Conservation (phyloP, 257 asterid genomes). For the Oldenlandia corymbosa region DNA sequence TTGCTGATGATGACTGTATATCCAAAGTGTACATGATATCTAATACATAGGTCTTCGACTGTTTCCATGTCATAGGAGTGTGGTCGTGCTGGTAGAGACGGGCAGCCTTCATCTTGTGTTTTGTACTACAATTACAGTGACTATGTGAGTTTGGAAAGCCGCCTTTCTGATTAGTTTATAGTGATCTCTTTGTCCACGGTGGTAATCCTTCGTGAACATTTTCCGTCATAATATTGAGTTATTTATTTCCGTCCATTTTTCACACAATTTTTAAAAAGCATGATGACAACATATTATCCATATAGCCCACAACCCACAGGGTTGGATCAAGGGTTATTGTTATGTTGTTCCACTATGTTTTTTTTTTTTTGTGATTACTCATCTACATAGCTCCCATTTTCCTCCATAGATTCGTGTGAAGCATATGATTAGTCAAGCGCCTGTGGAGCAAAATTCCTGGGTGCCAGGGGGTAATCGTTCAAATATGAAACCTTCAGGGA, state of each 20-base stretch:
- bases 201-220: slow-evolving; percentile 9
- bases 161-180: neutral
- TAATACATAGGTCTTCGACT: slow-evolving; percentile 7
- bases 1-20: neutral
- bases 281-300: no score
- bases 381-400: slow-evolving; percentile 1
- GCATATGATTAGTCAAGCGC: slow-evolving; percentile 93
- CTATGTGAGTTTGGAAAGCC: slow-evolving; percentile 52
- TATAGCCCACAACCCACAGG: no score
- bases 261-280: no score
- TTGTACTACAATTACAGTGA: slow-evolving; percentile 91
- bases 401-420: slow-evolving; percentile 77
- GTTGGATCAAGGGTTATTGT: no score
- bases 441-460: slow-evolving; percentile 51
- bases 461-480: slow-evolving; percentile 55
- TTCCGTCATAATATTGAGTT: slow-evolving; percentile 10
- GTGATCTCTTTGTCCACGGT: slow-evolving; percentile 1
- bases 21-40: neutral
- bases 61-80: slow-evolving; percentile 64
- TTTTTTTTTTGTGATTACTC: no score
- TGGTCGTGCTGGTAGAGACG: slow-evolving; percentile 99
- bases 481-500: slow-evolving; percentile 53
- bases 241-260: no score
- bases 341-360: no score
- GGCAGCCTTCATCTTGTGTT: slow-evolving; percentile 84